phyloP scores from a whole-genome alignment of 164 flowering plant genomes.

The Tetracentron sinense region DNA sequence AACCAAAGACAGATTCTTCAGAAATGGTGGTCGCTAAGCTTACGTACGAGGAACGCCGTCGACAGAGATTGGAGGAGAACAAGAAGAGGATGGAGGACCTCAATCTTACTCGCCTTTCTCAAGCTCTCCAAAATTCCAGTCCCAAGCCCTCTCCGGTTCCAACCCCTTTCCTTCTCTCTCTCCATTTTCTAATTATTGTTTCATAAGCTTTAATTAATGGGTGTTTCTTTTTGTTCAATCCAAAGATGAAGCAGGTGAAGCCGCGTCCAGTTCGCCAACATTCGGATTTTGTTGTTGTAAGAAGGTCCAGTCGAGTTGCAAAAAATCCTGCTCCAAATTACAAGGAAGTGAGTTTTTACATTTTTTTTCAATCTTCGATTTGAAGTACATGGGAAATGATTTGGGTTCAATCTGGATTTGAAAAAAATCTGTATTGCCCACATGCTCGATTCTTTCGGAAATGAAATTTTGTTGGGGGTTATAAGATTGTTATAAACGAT shows the following conservation, averaged over 20 bases:
- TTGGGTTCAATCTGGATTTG: no score
- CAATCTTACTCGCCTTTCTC: constrained; percentile 42
- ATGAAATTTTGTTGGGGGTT: no score
- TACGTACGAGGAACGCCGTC: constrained; percentile 47
- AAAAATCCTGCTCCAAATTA: constrained; percentile 42
- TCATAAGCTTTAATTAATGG: background rate
- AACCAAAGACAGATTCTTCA: no score
- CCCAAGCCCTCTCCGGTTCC: constrained; percentile 33
- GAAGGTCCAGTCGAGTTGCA: constrained; percentile 49
- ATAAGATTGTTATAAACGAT: no score
- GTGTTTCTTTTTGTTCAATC: background rate
- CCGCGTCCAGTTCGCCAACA: constrained; percentile 19
- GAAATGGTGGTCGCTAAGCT: constrained; percentile 21
- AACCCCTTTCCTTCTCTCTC: background rate
- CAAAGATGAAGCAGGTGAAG: constrained; percentile 35
- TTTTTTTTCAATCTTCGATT: no score
- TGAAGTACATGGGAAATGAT: no score
- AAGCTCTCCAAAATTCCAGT: constrained; percentile 24
- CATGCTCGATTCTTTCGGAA: no score
- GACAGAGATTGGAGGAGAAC: constrained; percentile 50
- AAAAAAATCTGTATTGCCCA: no score
- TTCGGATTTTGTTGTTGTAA: constrained; percentile 21
- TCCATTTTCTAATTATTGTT: background rate
- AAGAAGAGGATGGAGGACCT: constrained; percentile 60
- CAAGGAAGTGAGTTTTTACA: constrained; percentile 29